phyloP scores from a whole-genome alignment of 2,329 filamentous ascomycete genomes.

The Ophiostoma sp. region DNA sequence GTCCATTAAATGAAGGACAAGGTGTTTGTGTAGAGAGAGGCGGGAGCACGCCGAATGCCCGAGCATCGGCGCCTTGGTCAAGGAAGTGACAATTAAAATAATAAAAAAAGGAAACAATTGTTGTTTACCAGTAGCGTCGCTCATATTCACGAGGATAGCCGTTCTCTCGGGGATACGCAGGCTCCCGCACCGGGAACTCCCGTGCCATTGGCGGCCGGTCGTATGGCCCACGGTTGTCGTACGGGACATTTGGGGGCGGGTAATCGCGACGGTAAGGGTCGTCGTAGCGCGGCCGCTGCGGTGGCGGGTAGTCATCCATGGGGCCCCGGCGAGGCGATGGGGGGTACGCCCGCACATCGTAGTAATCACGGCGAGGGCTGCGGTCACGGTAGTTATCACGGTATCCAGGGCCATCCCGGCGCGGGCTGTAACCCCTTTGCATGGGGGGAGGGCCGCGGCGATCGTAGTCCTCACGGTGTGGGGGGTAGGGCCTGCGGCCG shows the following conservation, averaged over 20 bases:
- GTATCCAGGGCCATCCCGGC: conserved; percentile 49
- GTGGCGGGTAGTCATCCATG: conserved; percentile 69
- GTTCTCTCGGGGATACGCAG: conserved; percentile 43
- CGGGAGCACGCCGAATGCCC: neutral
- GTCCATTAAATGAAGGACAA: neutral
- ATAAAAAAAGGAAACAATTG: neutral
- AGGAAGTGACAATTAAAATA: neutral
- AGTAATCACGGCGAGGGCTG: conserved; percentile 80
- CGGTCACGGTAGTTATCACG: conserved; percentile 80
- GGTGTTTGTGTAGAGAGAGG: neutral
- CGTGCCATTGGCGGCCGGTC: conserved; percentile 46
- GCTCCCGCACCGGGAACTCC: conserved; percentile 39
- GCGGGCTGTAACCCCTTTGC: conserved; percentile 65
- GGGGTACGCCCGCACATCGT: conserved; percentile 75
- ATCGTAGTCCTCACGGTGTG: conserved; percentile 70
- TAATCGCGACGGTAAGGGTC: conserved; percentile 71
- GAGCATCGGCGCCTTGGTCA: neutral
- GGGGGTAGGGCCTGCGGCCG: conserved; percentile 56
- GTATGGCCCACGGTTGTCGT: conserved; percentile 52
- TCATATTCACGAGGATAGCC: conserved; percentile 44
- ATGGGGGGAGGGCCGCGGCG: conserved; percentile 65
- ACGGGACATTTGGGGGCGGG: conserved; percentile 58
- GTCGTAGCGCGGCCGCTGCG: conserved; percentile 63
- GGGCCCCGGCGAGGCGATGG: conserved; percentile 71
- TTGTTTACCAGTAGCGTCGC: conserved; percentile 32